Base-by-base conservation (phyloP, 495 filamentous ascomycete genomes). In the Talaromyces proteolyticus region DNA sequence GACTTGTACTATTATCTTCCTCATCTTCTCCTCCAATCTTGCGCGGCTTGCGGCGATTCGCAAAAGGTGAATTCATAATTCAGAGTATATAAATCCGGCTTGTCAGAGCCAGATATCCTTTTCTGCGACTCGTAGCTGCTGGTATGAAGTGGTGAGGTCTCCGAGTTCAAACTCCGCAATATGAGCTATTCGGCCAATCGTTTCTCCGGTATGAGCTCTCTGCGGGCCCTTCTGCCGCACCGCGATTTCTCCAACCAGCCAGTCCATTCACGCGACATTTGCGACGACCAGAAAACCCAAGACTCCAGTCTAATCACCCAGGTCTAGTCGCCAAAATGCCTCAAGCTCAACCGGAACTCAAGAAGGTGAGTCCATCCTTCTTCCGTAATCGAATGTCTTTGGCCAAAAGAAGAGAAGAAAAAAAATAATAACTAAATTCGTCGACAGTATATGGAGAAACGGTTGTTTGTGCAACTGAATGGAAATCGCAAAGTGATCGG, bases 261-360 rank as follows among this genome's bases (percentile, higher is more conserved):
- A 16, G 10, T 10, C 8, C 2, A 1, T 42, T 42, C 20, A 18
- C 40, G 17, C 40, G 40, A 18, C n/a, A 10, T 42, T 42, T 19
- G 40, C 47, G 4, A 25, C 21, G 21, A 50, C 41, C 23, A 18
- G 2, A 43, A 51, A 20, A 51, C 7, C 8, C n/a, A 14, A 23
- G 26, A 50, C 38, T 12, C n/a, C 47, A 50, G 17, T 14, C 38
- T n/a, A 18, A 41, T 2, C 29, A 44, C 4, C 16, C 5, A 17
- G 20, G 29, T 47, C 53, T 56, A 53, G 29, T 34, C 29, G 54
- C 65, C 71, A 87, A 78, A 54, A 98, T 98, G 94, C 90, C 94
- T 72, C 92, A 92, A 87, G 90, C 93, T 65, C 92, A 96, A 72
- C 94, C 93, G 53, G 94, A 98, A 70, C 83, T 98, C 53, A 97